A percentile compares a stretch with the other conserved stretches of the same genome.
Evolutionary conservation across 2,329 filamentous ascomycete species (phyloP).

Genomic region (Xylariaceae sp.): DNA sequence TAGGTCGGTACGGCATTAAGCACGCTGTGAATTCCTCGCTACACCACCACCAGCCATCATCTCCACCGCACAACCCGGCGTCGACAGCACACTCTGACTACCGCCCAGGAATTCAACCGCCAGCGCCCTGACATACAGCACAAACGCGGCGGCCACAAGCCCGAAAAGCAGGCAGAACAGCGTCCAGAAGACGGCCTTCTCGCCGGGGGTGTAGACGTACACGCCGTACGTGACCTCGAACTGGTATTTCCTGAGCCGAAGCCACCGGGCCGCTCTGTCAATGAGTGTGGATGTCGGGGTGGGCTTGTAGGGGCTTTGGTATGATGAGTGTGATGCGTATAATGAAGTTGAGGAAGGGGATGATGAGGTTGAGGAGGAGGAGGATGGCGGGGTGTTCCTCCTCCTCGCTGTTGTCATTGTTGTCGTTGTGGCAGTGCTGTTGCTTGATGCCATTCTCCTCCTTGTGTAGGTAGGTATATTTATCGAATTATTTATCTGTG

Average conservation of each 20-base stretch:
- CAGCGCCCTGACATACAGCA: slow-evolving; percentile 25
- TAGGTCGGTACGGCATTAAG: slow-evolving; percentile 7
- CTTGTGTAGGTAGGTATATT: too few species aligned
- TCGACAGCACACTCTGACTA: slow-evolving; percentile 1
- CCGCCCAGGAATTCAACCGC: neutral
- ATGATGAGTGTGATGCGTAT: slow-evolving; percentile 1
- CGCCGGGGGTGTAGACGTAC: slow-evolving; percentile 72
- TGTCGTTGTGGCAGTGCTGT: too few species aligned
- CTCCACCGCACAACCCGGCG: neutral
- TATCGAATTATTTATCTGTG: too few species aligned
- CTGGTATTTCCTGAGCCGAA: slow-evolving; percentile 72
- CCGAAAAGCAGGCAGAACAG: slow-evolving; percentile 65
- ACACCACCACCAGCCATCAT: neutral
- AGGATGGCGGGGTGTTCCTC: too few species aligned
- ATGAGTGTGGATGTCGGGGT: slow-evolving; percentile 15
- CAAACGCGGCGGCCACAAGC: slow-evolving; percentile 61
- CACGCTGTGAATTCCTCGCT: slow-evolving; percentile 17
- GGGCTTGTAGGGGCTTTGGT: slow-evolving; percentile 13
- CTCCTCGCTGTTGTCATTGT: too few species aligned
- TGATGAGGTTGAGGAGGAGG: too few species aligned
- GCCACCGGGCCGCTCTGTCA: slow-evolving; percentile 53
- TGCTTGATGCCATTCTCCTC: too few species aligned
- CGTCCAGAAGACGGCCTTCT: slow-evolving; percentile 74
- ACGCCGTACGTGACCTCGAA: slow-evolving; percentile 77
- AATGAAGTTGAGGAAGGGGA: too few species aligned